Percentiles rank a stretch among this genome's conserved stretches.
These are phyloP conservation scores for Phalaenopsis hybrid DNA, from an alignment of 116 monocot genomes.

Conservation along the genomic window DNA sequence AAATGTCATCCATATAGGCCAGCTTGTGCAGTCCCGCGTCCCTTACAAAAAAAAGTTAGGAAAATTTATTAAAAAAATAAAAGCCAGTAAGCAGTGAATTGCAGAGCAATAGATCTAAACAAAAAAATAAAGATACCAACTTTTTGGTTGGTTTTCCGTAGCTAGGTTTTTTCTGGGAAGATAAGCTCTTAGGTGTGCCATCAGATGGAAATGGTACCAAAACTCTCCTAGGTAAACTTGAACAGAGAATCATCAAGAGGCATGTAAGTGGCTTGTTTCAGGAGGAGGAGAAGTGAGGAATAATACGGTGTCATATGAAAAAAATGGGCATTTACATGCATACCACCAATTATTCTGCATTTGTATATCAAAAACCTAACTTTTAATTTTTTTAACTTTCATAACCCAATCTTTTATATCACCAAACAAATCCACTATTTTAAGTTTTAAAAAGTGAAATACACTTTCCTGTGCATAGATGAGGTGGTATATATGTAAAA, in stretches of 20 bases:
- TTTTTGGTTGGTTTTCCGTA: slow-evolving; percentile 74
- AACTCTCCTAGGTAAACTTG: slow-evolving; percentile 14
- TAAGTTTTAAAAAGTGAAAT: too few species aligned
- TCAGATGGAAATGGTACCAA: slow-evolving; percentile 25
- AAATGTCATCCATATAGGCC: slow-evolving; percentile 64
- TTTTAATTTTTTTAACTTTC: too few species aligned
- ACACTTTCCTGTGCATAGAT: too few species aligned
- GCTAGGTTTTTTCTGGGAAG: slow-evolving; percentile 39
- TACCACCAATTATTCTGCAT: too few species aligned
- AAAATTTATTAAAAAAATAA: slow-evolving; percentile 6
- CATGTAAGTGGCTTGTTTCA: not conserved
- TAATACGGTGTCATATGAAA: not conserved
- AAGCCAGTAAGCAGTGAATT: not conserved
- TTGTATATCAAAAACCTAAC: too few species aligned
- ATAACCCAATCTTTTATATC: too few species aligned
- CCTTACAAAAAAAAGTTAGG: slow-evolving; percentile 25
- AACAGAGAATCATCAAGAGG: not conserved
- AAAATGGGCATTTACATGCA: not conserved
- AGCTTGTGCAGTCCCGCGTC: slow-evolving; percentile 78
- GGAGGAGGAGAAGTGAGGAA: not conserved
- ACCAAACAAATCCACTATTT: too few species aligned
- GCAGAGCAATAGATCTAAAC: not conserved
- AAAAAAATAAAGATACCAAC: slow-evolving; percentile 35
- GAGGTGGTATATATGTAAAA: too few species aligned
- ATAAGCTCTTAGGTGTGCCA: slow-evolving; percentile 26